These are phyloP conservation scores for Inga oerstediana DNA, from an alignment of 306 rosid genomes.

Conservation along the genomic window DNA sequence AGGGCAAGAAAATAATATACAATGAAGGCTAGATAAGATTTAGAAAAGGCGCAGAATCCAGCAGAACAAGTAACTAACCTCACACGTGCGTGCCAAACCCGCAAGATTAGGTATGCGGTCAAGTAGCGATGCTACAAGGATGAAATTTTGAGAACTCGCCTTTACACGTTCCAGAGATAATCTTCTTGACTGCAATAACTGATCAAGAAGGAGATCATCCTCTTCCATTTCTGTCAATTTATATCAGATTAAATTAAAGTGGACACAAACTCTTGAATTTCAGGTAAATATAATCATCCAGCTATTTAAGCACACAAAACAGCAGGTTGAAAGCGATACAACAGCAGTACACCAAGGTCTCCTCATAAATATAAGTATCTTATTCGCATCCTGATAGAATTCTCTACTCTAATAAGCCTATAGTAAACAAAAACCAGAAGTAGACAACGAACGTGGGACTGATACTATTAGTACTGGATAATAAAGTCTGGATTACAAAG, in stretches of 20 bases:
- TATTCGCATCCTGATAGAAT: neutral
- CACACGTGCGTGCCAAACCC: slow-evolving; percentile 95
- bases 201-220: slow-evolving; percentile 88
- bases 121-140: slow-evolving; percentile 86
- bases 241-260: slow-evolving; percentile 29
- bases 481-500: no score
- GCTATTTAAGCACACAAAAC: neutral
- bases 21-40: slow-evolving; percentile 7
- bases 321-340: neutral
- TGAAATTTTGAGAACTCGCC: slow-evolving; percentile 63
- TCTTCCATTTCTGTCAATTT: slow-evolving; percentile 71
- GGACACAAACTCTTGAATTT: slow-evolving; percentile 11
- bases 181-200: slow-evolving; percentile 70
- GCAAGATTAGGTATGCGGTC: slow-evolving; percentile 99
- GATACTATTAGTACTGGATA: no score
- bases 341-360: neutral
- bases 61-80: slow-evolving; percentile 53
- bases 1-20: neutral
- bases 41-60: slow-evolving; percentile 18
- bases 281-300: neutral
- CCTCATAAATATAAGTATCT: neutral
- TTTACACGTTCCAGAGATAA: slow-evolving; percentile 55
- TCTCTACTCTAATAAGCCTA: no score
- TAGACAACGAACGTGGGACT: no score
- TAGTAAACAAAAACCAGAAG: no score